Evolutionary conservation across 2,329 filamentous ascomycete genomes (phyloP).

Genomic region (Diplodia sapinea): DNA sequence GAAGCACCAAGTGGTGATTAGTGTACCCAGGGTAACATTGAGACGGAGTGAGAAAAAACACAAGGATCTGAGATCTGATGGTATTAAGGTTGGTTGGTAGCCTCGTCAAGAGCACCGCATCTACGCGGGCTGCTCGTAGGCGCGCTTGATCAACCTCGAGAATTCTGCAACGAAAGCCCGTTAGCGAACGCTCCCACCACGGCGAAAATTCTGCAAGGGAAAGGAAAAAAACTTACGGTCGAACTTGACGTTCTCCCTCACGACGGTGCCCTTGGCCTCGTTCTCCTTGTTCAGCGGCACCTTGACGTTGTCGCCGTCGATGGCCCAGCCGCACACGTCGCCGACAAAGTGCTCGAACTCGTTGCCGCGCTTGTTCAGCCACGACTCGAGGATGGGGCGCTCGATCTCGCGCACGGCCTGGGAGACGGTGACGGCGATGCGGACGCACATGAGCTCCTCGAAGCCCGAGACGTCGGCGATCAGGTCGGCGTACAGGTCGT

Average conservation of each 20-base stretch:
- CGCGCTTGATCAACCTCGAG: slow-evolving; percentile 76
- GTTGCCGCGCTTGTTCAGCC: slow-evolving; percentile 55
- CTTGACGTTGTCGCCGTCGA: slow-evolving; percentile 70
- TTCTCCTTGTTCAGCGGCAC: slow-evolving; percentile 95
- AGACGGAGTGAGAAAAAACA: not conserved
- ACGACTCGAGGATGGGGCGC: slow-evolving; percentile 54
- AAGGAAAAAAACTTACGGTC: slow-evolving; percentile 61
- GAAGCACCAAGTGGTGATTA: slow-evolving; percentile 6
- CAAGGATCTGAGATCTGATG: not conserved
- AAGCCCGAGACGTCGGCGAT: slow-evolving; percentile 94
- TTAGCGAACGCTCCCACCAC: not conserved
- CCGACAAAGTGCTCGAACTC: slow-evolving; percentile 59
- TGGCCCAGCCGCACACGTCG: slow-evolving; percentile 76
- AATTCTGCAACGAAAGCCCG: slow-evolving; percentile 58
- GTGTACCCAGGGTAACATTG: not conserved
- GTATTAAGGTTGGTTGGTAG: not conserved
- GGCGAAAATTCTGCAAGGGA: not conserved
- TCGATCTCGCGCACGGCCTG: slow-evolving; percentile 81
- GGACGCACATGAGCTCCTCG: slow-evolving; percentile 88
- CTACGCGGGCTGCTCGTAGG: slow-evolving; percentile 78
- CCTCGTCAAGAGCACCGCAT: not conserved
- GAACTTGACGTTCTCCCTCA: slow-evolving; percentile 90
- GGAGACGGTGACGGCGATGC: slow-evolving; percentile 86
- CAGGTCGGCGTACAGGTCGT: slow-evolving; percentile 94
- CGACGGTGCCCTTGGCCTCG: slow-evolving; percentile 89